Conservation (phyloP, 148 eudicot genomes). For the Vaccinium vitisidaea region DNA sequence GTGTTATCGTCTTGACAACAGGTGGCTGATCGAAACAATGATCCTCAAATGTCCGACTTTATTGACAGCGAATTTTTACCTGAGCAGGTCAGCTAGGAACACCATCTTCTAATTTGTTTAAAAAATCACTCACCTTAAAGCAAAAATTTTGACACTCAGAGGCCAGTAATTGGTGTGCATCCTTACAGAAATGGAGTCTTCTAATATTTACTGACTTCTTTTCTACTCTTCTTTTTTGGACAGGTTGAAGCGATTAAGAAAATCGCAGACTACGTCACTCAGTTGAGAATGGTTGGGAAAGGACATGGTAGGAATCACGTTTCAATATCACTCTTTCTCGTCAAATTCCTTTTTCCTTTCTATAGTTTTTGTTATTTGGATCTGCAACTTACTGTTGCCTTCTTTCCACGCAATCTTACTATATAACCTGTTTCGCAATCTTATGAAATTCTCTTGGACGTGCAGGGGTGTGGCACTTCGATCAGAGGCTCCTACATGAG, state of each 20-base stretch:
- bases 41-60: conserved; percentile 68
- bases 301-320: conserved; percentile 67
- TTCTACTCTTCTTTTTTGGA: neutral
- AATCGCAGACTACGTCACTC: conserved; percentile 75
- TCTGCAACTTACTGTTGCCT: neutral
- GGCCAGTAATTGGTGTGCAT: too few species aligned
- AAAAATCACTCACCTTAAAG: neutral
- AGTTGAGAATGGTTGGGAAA: conserved; percentile 74
- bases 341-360: neutral
- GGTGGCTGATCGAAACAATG: conserved; percentile 70
- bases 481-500: conserved; percentile 62
- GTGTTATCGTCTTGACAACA: conserved; percentile 19
- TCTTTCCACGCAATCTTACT: neutral
- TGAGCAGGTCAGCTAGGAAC: conserved; percentile 57
- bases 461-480: conserved; percentile 95
- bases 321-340: neutral
- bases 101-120: neutral
- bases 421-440: neutral
- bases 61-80: conserved; percentile 63
- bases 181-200: neutral
- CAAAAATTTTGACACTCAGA: neutral
- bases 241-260: conserved; percentile 88
- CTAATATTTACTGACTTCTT: too few species aligned
- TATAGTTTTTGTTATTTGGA: neutral
- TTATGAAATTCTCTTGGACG: neutral